Evolutionary conservation across 2,329 filamentous ascomycete genomes (phyloP), one percentile per base, ranked within the genome.

Genomic region (Tolypocladium paradoxum): DNA sequence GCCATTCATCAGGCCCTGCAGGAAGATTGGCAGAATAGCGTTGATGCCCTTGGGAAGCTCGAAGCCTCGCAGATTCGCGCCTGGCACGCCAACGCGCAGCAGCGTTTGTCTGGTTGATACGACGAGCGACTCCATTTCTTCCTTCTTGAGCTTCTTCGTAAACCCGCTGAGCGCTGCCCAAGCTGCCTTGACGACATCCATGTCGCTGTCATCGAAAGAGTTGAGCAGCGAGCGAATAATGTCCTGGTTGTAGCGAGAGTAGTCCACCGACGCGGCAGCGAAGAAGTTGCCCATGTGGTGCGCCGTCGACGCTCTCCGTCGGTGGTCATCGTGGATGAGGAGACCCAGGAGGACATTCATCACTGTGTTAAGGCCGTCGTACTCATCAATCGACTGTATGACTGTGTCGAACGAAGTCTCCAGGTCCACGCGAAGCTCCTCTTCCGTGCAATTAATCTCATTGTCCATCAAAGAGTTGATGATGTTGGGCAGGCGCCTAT

Each of bases 1-100:
- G 54, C 93, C 95, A 64, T 99, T 97, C 86, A 99, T 95, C 60
- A 99, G 78, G 71, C 93, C 93, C 67, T 99, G 95, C 65, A 97
- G 71, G 80, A 99, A 97, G 60, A 99, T 97, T 2, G 95, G 93
- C 56, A 99, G 73, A 58, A 99, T 85, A 57, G 93, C 91, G 65
- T 90, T 95, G 76, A 99, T 96, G 57, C 95, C 95, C 80, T 97
- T 99, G 2, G 92, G 93, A 53, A 97, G 75, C 61, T 83, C 79
- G 73, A 99, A 99, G 36, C 93, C 95, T 38, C 90, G 83, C 48
- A 99, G 76, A 63, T 91, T 85, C 40, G 85, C 80, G 31, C 93
- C 93, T 43, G 90, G 75, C 46, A 96, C 88, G 61, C 95, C 93
- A 48, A 97, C 88, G 63, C 92, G 89, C 59, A 88, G 84, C 52